Evolutionary conservation across 352 stramenopile genomes (phyloP), one percentile per base, ranked within the genome.

Genomic region (Phytophthora fragariaefolia): DNA sequence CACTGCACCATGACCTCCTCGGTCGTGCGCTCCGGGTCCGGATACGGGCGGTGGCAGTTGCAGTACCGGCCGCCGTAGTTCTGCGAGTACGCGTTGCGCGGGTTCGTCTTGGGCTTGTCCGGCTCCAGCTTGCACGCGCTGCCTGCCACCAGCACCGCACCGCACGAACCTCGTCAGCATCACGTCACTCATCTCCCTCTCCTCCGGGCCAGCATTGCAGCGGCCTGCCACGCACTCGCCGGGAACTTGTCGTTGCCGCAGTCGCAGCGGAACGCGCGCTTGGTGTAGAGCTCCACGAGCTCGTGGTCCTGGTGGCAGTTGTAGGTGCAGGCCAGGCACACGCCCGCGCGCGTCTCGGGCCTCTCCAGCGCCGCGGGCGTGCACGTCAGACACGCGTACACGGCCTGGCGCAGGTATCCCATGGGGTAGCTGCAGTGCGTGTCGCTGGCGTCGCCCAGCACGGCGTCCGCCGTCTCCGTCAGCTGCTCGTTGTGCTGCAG

Each of bases 231-330:
- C 68, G 42, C 48, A 83, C 68, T 64, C 22, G 50, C 63, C 9
- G 71, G 74, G 49, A 92, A 89, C 55, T 85, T 86, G 56, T 40
- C 34, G 58, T 89, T 92, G 80, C 84, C 84, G 59, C 84, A 92
- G 57, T 92, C 84, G 54, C 84, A 92, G 24, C 82, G 80, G 63
- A 92, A 92, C 4, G 77, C 61, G 27, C 84, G 82, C 66, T 92
- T 92, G 8, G 84, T 92, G 69, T 92, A 92, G n/a, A 92, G 74
- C 69, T 92, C 84, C 32, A 92, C 67, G 45, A 92, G 76, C n/a
- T 91, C 80, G 63, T 92, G 84, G 50, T 89, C 81, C 23, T 76
- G 77, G 60, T 92, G 84, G 62, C 84, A 92, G 51, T 78, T 84
- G 68, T 89, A 91, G 22, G 80, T 92, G 58, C 84, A 92, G 5